Evolutionary conservation across 1,284 basidiomycete genomes (phyloP), one percentile per base, ranked within the genome.

Genomic region (Prillingera fragicola): DNA sequence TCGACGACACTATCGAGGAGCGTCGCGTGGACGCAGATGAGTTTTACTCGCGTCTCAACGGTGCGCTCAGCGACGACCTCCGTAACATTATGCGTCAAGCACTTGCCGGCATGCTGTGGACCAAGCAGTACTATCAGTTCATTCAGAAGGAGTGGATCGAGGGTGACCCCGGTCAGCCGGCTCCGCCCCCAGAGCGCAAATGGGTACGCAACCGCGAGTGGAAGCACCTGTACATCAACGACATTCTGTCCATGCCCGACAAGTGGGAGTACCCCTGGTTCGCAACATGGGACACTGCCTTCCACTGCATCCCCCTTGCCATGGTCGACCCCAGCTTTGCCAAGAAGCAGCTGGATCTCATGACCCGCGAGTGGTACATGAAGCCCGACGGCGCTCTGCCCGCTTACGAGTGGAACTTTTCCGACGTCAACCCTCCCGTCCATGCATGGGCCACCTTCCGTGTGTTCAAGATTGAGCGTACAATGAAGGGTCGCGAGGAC

Each of bases 251-350:
- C 8, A 97, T 98, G 94, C 94, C 94, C 8, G 94, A 97, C 74
- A 97, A 97, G 83, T 97, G 94, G 94, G 94, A 98, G 72, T 95
- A 94, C 62, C 90, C 90, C 1, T 94, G 92, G 78, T 94, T 90
- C 59, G 88, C 89, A 78, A 55, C 87, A 52, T 79, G 91, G 91
- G 91, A 96, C 70, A 92, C 87, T 3, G 94, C 94, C 6, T 98
- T 98, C 78, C 94, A 98, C 68, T 96, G 91, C 63, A 89, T 98
- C 53, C 94, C 94, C 1, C 80, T 98, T 8, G 92, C 94, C 10
- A 83, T 97, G 62, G 84, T 97, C 24, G 94, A 98, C 67, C 86
- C 94, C 3, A 76, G 81, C 0, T 97, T 95, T 60, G 92, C 94
- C 26, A 98, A 98, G 78, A 94, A 94, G 70, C 94, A 98, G 70